Conservation (phyloP, 1,284 basidiomycete species). For the Moniliophthora roreri region DNA sequence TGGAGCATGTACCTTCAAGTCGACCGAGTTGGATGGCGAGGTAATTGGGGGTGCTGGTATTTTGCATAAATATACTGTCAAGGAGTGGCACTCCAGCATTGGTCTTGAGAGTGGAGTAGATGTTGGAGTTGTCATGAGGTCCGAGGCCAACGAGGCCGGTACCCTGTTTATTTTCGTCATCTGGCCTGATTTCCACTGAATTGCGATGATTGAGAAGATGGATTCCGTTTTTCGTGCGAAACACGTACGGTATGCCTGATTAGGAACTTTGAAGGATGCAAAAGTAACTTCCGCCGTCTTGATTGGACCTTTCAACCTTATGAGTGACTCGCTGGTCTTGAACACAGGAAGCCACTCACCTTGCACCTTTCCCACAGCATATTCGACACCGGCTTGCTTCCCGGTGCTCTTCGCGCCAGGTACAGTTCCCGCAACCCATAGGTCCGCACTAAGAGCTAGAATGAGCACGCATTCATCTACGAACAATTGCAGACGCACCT, state of each 20-base stretch:
- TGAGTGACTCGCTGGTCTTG: slow-evolving; percentile 6
- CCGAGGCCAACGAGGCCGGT: slow-evolving; percentile 53
- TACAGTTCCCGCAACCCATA: slow-evolving; percentile 56
- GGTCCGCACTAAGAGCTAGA: slow-evolving; percentile 44
- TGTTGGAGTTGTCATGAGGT: slow-evolving; percentile 45
- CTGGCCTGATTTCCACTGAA: slow-evolving; percentile 36
- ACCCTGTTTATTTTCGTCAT: slow-evolving; percentile 28
- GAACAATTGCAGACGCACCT: slow-evolving; percentile 41
- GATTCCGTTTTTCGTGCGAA: background rate
- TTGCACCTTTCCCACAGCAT: slow-evolving; percentile 48
- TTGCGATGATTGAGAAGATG: slow-evolving; percentile 10
- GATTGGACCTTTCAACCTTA: slow-evolving; percentile 41
- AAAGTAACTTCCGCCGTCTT: slow-evolving; percentile 53
- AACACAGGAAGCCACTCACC: slow-evolving; percentile 31
- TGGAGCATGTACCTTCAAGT: slow-evolving; percentile 26
- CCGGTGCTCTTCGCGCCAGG: slow-evolving; percentile 42
- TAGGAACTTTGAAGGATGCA: slow-evolving; percentile 48
- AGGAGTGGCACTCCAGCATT: slow-evolving; percentile 47
- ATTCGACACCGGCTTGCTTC: slow-evolving; percentile 40
- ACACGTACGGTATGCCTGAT: slow-evolving; percentile 64
- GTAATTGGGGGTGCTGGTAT: slow-evolving; percentile 53
- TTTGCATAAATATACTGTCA: slow-evolving; percentile 62
- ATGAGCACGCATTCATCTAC: background rate
- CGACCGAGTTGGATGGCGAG: slow-evolving; percentile 56
- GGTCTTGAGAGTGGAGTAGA: slow-evolving; percentile 27